These are phyloP conservation scores for Verticillium dahliae DNA, from an alignment of 2,329 filamentous ascomycete species.

Conservation along the genomic window DNA sequence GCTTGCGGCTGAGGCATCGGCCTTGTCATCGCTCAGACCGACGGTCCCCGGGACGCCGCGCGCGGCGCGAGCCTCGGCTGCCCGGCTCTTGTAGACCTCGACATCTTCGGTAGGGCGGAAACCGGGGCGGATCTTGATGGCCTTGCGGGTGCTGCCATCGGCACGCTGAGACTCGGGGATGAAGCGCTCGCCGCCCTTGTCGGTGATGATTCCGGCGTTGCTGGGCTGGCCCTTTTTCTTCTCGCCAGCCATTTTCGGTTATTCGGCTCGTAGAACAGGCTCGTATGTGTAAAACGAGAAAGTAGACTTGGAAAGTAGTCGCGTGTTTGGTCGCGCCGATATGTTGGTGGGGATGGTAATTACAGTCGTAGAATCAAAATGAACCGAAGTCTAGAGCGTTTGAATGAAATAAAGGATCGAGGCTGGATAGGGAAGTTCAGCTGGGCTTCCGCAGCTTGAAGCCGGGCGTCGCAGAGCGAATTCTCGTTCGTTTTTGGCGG, in stretches of 20 bases:
- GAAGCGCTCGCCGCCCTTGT: conserved; percentile 70
- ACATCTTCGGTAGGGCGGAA: conserved; percentile 94
- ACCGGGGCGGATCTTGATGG: conserved; percentile 89
- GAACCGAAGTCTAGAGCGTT: neutral
- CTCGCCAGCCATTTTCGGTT: neutral
- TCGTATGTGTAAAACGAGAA: neutral
- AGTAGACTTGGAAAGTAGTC: neutral
- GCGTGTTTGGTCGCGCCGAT: neutral
- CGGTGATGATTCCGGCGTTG: conserved; percentile 70
- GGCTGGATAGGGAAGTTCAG: neutral
- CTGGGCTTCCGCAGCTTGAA: neutral
- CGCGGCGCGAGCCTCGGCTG: conserved; percentile 67
- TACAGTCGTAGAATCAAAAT: neutral
- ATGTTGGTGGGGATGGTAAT: neutral
- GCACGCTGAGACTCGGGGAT: conserved; percentile 83
- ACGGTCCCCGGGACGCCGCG: conserved; percentile 69
- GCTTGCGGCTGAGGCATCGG: conserved; percentile 42
- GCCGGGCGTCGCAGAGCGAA: neutral
- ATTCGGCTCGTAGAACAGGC: neutral
- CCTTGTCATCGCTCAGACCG: conserved; percentile 42
- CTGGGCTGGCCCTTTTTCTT: conserved; percentile 30
- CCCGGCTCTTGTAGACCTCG: conserved; percentile 90
- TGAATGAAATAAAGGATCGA: neutral
- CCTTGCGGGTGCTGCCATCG: conserved; percentile 86
- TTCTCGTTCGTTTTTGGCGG: neutral